Base-by-base conservation (phyloP, 78 protist genomes). In the Dictyostelium firmibasis region DNA sequence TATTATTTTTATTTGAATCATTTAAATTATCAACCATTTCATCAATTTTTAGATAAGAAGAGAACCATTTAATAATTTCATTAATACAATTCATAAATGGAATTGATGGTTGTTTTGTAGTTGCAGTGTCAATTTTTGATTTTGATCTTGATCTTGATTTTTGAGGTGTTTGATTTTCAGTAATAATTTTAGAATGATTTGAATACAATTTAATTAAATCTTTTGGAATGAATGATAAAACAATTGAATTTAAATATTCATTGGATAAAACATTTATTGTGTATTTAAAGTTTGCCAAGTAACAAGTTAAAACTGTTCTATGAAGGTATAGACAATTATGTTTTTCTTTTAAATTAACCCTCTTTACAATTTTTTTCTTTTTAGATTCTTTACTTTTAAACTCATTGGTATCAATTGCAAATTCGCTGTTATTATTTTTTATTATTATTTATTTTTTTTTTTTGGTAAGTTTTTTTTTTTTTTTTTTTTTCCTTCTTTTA, bases 221-320 rank as follows among this genome's bases (percentile, higher is more conserved):
- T 25, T 44, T 27, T 11, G 94, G 94, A 14, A 89, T 69, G 6
- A 20, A 4, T 31, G 94, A 89, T 23, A 81, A 20, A 16, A 89
- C 1, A 1, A 89, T 10, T 38, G 87, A 78, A n/a, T 70, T 44
- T 35, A 89, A 33, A 20, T 44, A 18, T 16, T 57, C n/a, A 27
- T 78, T 57, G 4, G 36, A 29, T 43, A 89, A 16, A 35, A 57
- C 50, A 13, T 29, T 64, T 8, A 35, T 18, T 47, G 87, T 60
- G 2, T 23, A 69, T 69, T 50, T 81, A 70, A 89, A 89, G 33
- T 33, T 89, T 20, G 75, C 31, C 1, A 89, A 14, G 70, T 47
- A 70, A 6, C 50, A 64, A 20, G 70, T 13, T 33, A 89, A 35
- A 9, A 69, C 75, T 14, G 88, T 75, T 69, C 74, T 89, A 70